Percentiles rank a stretch among this genome's conserved stretches.
These are phyloP conservation scores for Aurifilum marmelostoma DNA, from an alignment of 2,329 filamentous ascomycete genomes.

Conservation along the genomic window DNA sequence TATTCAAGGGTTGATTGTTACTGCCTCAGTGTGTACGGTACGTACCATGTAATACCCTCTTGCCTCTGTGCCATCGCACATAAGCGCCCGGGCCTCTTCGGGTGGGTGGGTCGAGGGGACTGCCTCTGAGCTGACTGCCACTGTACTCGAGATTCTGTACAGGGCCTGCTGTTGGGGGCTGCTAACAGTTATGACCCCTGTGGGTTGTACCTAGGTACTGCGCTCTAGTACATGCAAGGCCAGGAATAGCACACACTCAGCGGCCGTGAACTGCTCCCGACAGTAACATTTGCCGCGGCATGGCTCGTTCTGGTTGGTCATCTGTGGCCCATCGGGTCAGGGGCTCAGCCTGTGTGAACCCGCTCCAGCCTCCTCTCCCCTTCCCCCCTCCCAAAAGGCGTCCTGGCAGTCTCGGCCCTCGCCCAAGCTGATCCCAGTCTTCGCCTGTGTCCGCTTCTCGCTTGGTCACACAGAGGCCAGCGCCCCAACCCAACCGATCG, in stretches of 20 bases:
- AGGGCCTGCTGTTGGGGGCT: too few species aligned
- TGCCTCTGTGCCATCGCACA: too few species aligned
- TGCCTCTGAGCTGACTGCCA: neutral
- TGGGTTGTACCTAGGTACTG: neutral
- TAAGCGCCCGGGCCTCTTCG: neutral
- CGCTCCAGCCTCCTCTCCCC: neutral
- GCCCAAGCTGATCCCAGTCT: neutral
- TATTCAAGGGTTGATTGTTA: neutral
- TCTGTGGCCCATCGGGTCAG: neutral
- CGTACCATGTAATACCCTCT: neutral
- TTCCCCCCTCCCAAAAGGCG: too few species aligned
- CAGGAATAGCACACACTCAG: neutral
- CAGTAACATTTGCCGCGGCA: neutral
- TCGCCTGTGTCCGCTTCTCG: neutral
- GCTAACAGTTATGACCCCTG: neutral
- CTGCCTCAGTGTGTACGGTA: neutral
- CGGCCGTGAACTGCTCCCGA: neutral
- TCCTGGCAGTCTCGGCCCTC: neutral
- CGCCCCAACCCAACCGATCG: neutral
- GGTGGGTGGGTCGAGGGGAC: too few species aligned
- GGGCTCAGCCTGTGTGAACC: neutral
- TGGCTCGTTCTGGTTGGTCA: neutral
- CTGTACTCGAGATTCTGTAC: too few species aligned
- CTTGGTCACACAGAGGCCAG: neutral
- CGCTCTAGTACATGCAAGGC: neutral